A percentile compares a stretch with the other conserved stretches of the same genome.
These are phyloP conservation scores for Gigaspora rosea DNA, from an alignment of 192 early-diverging fungal species.

Conservation along the genomic window DNA sequence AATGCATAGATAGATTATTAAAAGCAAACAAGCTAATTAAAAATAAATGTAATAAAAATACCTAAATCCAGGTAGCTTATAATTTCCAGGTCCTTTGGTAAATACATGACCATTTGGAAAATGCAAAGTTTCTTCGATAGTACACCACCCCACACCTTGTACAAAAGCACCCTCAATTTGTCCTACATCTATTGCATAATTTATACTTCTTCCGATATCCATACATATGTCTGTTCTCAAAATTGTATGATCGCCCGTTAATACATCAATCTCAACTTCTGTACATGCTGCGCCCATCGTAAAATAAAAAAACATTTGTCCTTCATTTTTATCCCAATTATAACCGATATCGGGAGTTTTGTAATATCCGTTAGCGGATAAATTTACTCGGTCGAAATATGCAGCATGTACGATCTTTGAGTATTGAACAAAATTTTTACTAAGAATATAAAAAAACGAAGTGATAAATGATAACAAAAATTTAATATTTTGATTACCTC, in stretches of 20 bases:
- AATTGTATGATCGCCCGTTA: slow-evolving; percentile 80
- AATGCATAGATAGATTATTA: slow-evolving; percentile 10
- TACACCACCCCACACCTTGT: slow-evolving; percentile 84
- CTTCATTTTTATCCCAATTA: slow-evolving; percentile 71
- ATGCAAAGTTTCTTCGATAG: slow-evolving; percentile 80
- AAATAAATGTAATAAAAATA: slow-evolving; percentile 2
- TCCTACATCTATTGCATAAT: slow-evolving; percentile 86
- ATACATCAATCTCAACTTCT: slow-evolving; percentile 83
- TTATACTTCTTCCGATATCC: slow-evolving; percentile 84
- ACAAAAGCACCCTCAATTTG: slow-evolving; percentile 90
- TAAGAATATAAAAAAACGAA: not conserved
- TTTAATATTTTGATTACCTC: slow-evolving; percentile 39
- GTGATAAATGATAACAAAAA: not conserved
- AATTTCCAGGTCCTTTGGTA: slow-evolving; percentile 81
- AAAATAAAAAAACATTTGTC: slow-evolving; percentile 79
- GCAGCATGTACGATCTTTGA: slow-evolving; percentile 59
- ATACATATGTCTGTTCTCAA: slow-evolving; percentile 76
- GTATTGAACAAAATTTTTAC: slow-evolving; percentile 14
- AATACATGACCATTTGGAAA: slow-evolving; percentile 75
- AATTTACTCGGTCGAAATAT: slow-evolving; percentile 77
- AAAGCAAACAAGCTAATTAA: not conserved
- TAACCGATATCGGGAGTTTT: slow-evolving; percentile 77
- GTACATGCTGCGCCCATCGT: slow-evolving; percentile 79
- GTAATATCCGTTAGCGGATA: slow-evolving; percentile 85
- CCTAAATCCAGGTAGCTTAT: slow-evolving; percentile 86